Base-by-base conservation (phyloP, 2,329 filamentous ascomycete species). In the Alternaria sp. region DNA sequence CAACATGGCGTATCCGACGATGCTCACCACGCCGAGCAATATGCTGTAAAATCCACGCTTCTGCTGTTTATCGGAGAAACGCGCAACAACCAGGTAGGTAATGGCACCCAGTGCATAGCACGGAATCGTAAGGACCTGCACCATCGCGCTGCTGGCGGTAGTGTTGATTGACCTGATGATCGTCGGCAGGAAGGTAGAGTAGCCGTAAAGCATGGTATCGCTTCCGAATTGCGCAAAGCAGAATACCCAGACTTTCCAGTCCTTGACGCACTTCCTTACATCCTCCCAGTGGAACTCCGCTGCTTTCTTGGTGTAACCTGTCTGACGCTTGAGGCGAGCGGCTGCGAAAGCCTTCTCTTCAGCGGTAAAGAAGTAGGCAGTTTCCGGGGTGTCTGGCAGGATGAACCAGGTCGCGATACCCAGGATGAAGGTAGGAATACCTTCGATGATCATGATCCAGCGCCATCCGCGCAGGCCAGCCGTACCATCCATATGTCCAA, bases 181-280 rank as follows among this genome's bases (percentile, higher is more conserved):
- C 5, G 91, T 93, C 0, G 92, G 92, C 47, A 95, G 80, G 74
- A 94, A 94, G 0, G 90, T 93, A 53, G 88, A 90, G 77, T 89
- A 93, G 5, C 91, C 90, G 72, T 94, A 94, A 0, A 94, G 83
- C 87, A 93, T 91, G 1, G 89, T 92, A 72, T 93, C 90, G 15
- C 86, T 85, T 5, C 91, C 90, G 73, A 93, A 93, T 75, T 93
- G 90, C 6, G 84, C 90, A 40, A 88, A 77, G 66, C 85, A 89
- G 75, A 93, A 93, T 1, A 85, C 80, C 84, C 89, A 93, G 23
- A 92, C 87, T 75, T 91, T 93, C 90, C 90, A 93, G 78, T 95
- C 92, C 66, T 83, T 85, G 63, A 92, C 87, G 0, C 89, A 90
- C 59, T 86, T 86, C 66, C 84, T 81, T 73, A 92, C 90, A 71